Evolutionary conservation across 768 basidiomycete genomes (phyloP), one percentile per base, ranked within the genome.

Genomic region (Mycena galopus): DNA sequence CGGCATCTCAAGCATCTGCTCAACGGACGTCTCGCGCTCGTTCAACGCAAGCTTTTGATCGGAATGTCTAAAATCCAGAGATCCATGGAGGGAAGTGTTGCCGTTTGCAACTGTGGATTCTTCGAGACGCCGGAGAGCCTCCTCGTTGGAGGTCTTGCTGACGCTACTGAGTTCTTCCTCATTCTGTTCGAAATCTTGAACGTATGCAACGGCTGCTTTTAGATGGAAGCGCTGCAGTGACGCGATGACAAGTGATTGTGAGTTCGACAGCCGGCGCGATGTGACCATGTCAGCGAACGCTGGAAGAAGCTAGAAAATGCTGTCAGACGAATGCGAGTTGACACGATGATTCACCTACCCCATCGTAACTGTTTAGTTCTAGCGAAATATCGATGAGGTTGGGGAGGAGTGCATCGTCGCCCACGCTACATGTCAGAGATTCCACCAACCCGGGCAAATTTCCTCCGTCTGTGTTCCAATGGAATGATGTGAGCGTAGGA

Each of bases 301-400:
- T 44, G 60, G 39, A 42, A 61, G 60, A 61, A 61, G 60, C 60
- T 61, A n/a, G 42, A 7, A 21, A 19, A 61, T 42, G 19, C 9
- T 47, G 39, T 61, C 17, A 61, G 60, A 47, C 6, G 10, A 29
- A 8, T 44, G 25, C 17, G 12, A 44, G 32, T 2, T 23, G 8
- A 61, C 23, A 16, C 7, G 30, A 27, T 19, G n/a, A n/a, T 61
- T 42, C 19, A 30, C 60, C 44, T 44, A 47, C 60, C 44, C 60
- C 60, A 8, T 61, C 60, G 21, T 61, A 61, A 19, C 60, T 61
- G 60, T 61, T 61, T 37, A 61, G 39, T 16, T 25, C 60, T 27
- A 61, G 29, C 27, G 60, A 61, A 21, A 61, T 61, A 61, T 61
- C 60, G 4, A 44, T 29, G 7, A 61, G 60, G 23, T 61, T 61